phyloP scores from a whole-genome alignment of 2,329 filamentous ascomycete genomes.

The Neopestalotiopsis clavispora region DNA sequence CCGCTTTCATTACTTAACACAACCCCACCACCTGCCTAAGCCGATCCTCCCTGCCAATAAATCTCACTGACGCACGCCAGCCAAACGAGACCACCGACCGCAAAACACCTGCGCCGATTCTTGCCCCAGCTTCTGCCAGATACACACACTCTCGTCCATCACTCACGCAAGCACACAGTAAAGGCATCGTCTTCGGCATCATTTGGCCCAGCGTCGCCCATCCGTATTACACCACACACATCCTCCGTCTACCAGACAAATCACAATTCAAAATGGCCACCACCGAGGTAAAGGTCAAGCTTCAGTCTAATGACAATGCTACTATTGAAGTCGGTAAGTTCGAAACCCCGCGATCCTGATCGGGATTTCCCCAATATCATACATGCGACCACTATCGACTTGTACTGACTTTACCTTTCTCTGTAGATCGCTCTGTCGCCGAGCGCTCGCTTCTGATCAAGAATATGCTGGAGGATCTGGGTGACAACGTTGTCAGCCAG shows the following conservation, averaged over 20 bases:
- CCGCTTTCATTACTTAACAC: not conserved
- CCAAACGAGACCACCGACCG: not conserved
- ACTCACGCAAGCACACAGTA: not conserved
- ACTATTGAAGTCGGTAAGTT: conserved; percentile 31
- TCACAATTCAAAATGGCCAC: conserved; percentile 24
- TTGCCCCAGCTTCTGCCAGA: not conserved
- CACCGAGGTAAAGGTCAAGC: conserved; percentile 22
- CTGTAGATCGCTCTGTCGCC: conserved; percentile 77
- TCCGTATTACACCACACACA: not conserved
- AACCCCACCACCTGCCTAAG: not conserved
- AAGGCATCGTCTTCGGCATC: not conserved
- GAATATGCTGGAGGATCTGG: conserved; percentile 96
- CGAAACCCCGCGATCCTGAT: not conserved
- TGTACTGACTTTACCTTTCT: not conserved
- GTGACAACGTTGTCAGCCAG: conserved; percentile 65
- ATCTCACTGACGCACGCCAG: not conserved
- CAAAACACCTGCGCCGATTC: not conserved
- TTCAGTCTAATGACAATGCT: conserved; percentile 30
- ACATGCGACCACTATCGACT: conserved; percentile 23
- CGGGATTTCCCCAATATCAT: not conserved
- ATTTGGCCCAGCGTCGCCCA: not conserved
- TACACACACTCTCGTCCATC: not conserved
- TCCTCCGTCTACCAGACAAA: conserved; percentile 12
- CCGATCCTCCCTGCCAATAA: not conserved
- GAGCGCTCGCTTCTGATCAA: conserved; percentile 96